phyloP scores from a whole-genome alignment of 1,284 basidiomycete species.

The Puccinia coronata region DNA sequence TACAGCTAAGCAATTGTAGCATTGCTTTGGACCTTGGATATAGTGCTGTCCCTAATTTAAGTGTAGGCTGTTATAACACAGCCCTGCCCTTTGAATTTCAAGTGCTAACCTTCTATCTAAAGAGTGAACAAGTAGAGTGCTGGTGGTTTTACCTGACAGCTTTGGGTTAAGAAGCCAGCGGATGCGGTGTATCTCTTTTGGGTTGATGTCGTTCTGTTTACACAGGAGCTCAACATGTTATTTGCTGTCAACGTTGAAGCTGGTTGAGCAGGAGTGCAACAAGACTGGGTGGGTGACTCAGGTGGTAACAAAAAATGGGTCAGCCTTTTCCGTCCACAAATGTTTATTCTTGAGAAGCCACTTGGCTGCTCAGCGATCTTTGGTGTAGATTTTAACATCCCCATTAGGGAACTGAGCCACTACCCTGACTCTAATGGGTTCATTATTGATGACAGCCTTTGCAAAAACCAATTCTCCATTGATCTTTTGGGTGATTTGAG shows the following conservation, averaged over 20 bases:
- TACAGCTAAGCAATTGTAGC: conserved; percentile 5
- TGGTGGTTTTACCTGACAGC: neutral
- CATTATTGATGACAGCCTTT: neutral
- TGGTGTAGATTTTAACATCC: neutral
- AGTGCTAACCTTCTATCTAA: neutral
- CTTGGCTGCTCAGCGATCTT: neutral
- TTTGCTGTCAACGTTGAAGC: neutral
- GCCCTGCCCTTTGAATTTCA: neutral
- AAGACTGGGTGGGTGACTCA: neutral
- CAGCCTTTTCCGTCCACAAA: neutral
- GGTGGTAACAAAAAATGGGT: conserved; percentile 2
- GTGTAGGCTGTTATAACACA: neutral
- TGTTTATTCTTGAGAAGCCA: conserved; percentile 11
- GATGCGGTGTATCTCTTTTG: neutral
- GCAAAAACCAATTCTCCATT: neutral
- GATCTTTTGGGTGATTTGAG: neutral
- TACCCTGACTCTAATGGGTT: neutral
- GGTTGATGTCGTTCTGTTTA: neutral
- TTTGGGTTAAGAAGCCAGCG: neutral
- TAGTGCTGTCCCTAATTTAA: neutral
- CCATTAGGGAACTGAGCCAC: neutral
- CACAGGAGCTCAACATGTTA: neutral
- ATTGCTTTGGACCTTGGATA: neutral
- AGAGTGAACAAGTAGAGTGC: neutral
- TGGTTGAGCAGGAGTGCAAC: neutral